Evolutionary conservation across 140 eudicot genomes (phyloP).

Genomic region (Artemisia princeps): DNA sequence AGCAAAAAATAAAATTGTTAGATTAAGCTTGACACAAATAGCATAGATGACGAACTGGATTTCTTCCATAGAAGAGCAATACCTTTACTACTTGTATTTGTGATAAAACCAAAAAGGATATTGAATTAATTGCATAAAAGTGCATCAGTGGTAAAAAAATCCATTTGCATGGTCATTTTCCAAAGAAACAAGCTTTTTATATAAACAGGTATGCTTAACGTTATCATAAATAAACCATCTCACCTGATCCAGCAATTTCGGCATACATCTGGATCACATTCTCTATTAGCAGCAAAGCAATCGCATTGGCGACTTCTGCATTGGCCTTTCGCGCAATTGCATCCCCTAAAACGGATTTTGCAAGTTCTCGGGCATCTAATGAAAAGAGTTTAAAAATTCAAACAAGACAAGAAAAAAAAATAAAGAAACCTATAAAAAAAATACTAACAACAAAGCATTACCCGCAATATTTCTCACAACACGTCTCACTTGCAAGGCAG

Average conservation of each 20-base stretch:
- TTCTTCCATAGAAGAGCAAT: too few relatives aligned
- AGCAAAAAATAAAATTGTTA: too few relatives aligned
- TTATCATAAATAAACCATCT: constrained; percentile 9
- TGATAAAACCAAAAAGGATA: too few relatives aligned
- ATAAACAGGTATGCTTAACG: neutral
- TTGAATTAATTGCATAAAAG: too few relatives aligned
- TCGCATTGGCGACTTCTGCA: constrained; percentile 97
- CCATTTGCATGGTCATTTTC: neutral
- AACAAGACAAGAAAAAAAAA: neutral
- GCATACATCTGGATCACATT: constrained; percentile 98
- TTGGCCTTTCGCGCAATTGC: constrained; percentile 93
- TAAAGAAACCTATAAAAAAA: neutral
- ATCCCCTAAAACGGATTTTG: constrained; percentile 79
- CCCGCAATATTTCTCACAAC: constrained; percentile 97
- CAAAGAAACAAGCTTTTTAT: neutral
- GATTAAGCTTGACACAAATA: too few relatives aligned
- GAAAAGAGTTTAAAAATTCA: neutral
- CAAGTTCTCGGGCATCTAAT: constrained; percentile 82
- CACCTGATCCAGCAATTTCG: constrained; percentile 94
- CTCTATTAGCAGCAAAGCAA: constrained; percentile 88
- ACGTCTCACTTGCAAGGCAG: constrained; percentile 60
- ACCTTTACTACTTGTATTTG: too few relatives aligned
- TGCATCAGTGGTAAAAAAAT: too few relatives aligned
- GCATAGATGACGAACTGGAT: too few relatives aligned
- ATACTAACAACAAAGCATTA: constrained; percentile 14